These are phyloP conservation scores for Boletus sp. DNA, from an alignment of 768 basidiomycete genomes.

Conservation along the genomic window DNA sequence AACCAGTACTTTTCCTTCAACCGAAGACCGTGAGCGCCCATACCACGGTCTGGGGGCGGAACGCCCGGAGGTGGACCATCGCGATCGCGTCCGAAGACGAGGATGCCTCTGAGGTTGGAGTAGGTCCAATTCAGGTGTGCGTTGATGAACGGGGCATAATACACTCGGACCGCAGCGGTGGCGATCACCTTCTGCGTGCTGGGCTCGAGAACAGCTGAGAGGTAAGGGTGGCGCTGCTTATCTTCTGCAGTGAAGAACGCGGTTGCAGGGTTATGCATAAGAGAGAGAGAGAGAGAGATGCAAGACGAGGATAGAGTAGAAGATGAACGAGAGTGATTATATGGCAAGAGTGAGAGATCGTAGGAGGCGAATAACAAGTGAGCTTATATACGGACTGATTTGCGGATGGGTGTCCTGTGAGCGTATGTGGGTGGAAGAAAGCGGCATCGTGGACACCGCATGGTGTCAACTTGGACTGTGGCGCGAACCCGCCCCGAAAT, in stretches of 20 bases:
- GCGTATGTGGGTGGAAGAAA: constrained; percentile 26
- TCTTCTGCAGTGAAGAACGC: constrained; percentile 36
- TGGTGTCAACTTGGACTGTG: constrained; percentile 31
- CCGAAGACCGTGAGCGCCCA: constrained; percentile 21
- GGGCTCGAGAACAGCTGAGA: constrained; percentile 37
- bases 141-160: constrained; percentile 53
- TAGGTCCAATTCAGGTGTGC: constrained; percentile 53
- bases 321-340: constrained; percentile 19
- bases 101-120: constrained; percentile 55
- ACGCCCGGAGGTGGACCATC: constrained; percentile 24
- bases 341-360: constrained; percentile 14
- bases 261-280: constrained; percentile 31
- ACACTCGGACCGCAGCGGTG: constrained; percentile 54
- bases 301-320: constrained; percentile 1
- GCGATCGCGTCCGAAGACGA: constrained; percentile 48
- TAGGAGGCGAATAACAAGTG: constrained; percentile 10
- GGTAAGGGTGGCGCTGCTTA: constrained; percentile 38
- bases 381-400: constrained; percentile 33
- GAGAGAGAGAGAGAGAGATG: constrained; percentile 2
- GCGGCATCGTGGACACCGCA: constrained; percentile 35
- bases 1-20: constrained; percentile 53
- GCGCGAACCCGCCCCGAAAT: constrained; percentile 30
- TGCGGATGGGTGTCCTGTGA: constrained; percentile 23
- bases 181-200: constrained; percentile 47
- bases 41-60: constrained; percentile 20